Percentiles rank a stretch among this genome's conserved stretches.
Evolutionary conservation across 2,329 filamentous ascomycete species (phyloP).

Genomic region (Nemania sp.): DNA sequence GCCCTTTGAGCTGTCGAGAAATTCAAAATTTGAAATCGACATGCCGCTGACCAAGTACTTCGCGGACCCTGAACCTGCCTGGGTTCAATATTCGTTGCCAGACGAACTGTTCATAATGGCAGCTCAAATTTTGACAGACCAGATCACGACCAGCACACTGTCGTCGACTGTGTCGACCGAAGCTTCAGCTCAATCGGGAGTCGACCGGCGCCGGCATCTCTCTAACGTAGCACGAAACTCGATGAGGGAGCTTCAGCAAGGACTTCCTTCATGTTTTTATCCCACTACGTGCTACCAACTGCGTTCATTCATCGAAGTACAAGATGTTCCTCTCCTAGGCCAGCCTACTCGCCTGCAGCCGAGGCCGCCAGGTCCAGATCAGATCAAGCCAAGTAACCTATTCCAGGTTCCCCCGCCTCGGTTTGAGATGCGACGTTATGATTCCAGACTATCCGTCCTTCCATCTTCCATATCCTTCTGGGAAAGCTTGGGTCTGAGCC

Average conservation of each 20-base stretch:
- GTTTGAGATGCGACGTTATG: conserved; percentile 71
- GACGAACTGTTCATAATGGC: conserved; percentile 67
- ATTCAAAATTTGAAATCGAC: conserved; percentile 54
- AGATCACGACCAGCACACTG: conserved; percentile 61
- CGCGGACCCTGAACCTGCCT: conserved; percentile 59
- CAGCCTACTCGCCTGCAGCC: conserved; percentile 57
- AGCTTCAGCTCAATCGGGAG: conserved; percentile 36
- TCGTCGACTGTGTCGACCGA: conserved; percentile 32
- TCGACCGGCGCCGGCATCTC: conserved; percentile 46
- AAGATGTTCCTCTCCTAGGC: conserved; percentile 58
- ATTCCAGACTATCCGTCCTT: conserved; percentile 71
- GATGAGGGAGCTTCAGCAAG: conserved; percentile 51
- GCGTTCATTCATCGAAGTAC: conserved; percentile 58
- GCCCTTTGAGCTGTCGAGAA: conserved; percentile 52
- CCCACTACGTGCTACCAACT: conserved; percentile 47
- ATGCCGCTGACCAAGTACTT: conserved; percentile 59
- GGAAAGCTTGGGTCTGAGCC: conserved; percentile 77
- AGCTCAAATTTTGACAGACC: conserved; percentile 72
- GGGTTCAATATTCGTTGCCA: conserved; percentile 48
- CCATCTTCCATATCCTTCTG: conserved; percentile 78
- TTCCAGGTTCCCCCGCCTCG: conserved; percentile 70
- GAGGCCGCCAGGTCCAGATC: conserved; percentile 51
- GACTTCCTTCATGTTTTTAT: conserved; percentile 50
- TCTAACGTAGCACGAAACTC: conserved; percentile 50
- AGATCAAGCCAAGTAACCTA: conserved; percentile 54